Evolutionary conservation across 805 yeast genomes (phyloP).

Genomic region (Candida yuanshanica): DNA sequence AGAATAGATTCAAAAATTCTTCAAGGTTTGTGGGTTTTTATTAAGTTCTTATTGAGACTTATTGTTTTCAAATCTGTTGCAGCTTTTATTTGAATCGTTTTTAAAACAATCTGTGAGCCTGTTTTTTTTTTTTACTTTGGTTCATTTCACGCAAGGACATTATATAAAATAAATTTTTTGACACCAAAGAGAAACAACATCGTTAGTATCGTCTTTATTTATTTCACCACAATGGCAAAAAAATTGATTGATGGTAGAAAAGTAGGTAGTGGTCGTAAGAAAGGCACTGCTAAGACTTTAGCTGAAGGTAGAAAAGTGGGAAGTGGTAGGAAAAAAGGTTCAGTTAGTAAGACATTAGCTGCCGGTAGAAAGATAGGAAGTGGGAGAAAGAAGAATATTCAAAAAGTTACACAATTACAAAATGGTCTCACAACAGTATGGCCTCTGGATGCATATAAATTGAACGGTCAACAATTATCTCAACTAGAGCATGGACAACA

Average conservation of each 20-base stretch:
- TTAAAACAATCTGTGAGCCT: no score
- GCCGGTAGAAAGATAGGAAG: constrained; percentile 23
- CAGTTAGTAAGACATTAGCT: constrained; percentile 19
- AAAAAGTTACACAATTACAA: background rate
- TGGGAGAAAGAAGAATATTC: constrained; percentile 20
- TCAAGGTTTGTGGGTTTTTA: no score
- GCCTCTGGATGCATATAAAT: background rate
- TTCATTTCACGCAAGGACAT: no score
- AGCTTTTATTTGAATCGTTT: no score
- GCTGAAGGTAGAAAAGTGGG: constrained; percentile 26
- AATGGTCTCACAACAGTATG: background rate
- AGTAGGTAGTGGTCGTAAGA: constrained; percentile 25
- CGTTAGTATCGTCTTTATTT: no score
- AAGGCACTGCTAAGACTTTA: constrained; percentile 24
- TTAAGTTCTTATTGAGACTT: no score
- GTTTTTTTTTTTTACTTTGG: no score
- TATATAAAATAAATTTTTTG: no score
- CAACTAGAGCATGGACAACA: constrained; percentile 1
- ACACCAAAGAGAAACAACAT: no score
- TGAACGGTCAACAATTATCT: constrained; percentile 3
- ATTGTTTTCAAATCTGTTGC: no score
- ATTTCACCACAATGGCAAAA: constrained; percentile 23
- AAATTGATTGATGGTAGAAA: constrained; percentile 25
- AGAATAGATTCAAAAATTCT: no score
- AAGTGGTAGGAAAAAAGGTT: constrained; percentile 24